A percentile compares a stretch with the other conserved stretches of the same genome.
Conservation (phyloP, 345 rosid genomes). For the Sonneratia alba region DNA sequence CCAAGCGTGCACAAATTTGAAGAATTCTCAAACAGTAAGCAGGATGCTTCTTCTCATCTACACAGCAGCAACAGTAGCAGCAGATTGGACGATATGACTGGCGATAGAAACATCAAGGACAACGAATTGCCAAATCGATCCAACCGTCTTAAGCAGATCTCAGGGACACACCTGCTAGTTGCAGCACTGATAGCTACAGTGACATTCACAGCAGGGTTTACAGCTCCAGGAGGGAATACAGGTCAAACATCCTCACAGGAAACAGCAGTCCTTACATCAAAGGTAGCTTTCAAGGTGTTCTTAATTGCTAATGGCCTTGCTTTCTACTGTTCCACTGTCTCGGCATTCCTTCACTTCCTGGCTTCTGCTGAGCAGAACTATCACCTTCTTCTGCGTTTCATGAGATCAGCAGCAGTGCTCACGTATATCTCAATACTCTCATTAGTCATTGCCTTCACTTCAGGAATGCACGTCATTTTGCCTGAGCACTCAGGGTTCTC, state of each 20-base stretch:
- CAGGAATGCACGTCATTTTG: neutral
- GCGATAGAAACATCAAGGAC: neutral
- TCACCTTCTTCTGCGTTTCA: conserved; percentile 11
- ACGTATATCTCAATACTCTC: conserved; percentile 2
- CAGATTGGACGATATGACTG: neutral
- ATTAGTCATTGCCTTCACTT: conserved; percentile 6
- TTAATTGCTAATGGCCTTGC: conserved; percentile 4
- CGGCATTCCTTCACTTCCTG: conserved; percentile 9
- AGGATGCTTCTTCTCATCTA: neutral
- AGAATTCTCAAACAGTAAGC: neutral
- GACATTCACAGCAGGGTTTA: conserved; percentile 4
- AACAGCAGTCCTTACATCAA: neutral
- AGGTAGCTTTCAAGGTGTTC: conserved; percentile 5
- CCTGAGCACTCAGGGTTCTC: neutral
- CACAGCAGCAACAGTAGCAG: neutral
- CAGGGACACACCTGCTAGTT: conserved; percentile 6
- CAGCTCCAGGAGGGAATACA: conserved; percentile 7
- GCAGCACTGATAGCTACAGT: conserved; percentile 8
- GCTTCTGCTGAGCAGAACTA: conserved; percentile 5
- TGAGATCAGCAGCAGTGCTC: conserved; percentile 5
- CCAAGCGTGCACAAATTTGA: neutral
- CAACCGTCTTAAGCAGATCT: conserved; percentile 6
- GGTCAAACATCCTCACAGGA: neutral
- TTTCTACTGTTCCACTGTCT: conserved; percentile 9
- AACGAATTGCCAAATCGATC: neutral